Percentiles rank a stretch among this genome's conserved stretches.
These are phyloP conservation scores for Cadophora sp. DNA, from an alignment of 2,329 filamentous ascomycete genomes.

Conservation along the genomic window DNA sequence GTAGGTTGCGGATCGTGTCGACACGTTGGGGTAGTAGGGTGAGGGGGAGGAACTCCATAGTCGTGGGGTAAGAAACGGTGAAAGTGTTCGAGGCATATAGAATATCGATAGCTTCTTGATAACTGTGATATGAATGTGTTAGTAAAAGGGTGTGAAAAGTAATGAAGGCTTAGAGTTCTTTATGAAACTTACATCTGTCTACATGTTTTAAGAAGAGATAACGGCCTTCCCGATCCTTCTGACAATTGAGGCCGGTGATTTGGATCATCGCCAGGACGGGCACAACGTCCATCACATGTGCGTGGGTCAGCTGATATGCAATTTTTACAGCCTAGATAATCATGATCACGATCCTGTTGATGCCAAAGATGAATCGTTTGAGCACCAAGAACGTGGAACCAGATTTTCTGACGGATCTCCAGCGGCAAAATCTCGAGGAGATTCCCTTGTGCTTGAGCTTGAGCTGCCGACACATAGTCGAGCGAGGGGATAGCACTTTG, in stretches of 20 bases:
- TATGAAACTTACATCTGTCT: conserved; percentile 14
- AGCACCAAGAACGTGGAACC: conserved; percentile 3
- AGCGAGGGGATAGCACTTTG: conserved; percentile 7
- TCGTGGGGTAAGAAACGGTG: not conserved
- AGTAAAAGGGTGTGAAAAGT: conserved; percentile 6
- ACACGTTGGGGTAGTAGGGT: conserved; percentile 10
- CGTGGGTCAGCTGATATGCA: conserved; percentile 4
- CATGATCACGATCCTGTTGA: conserved; percentile 1
- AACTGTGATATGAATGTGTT: conserved; percentile 13
- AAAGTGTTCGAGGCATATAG: conserved; percentile 11
- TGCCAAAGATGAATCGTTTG: conserved; percentile 9
- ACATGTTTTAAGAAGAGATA: conserved; percentile 15
- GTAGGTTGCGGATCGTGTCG: conserved; percentile 7
- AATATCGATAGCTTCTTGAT: conserved; percentile 12
- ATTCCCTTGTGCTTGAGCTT: conserved; percentile 5
- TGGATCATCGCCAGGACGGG: conserved; percentile 3
- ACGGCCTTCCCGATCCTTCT: conserved; percentile 8
- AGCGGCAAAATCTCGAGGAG: conserved; percentile 8
- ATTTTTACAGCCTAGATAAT: conserved; percentile 9
- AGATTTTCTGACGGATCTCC: conserved; percentile 10
- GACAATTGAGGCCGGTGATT: conserved; percentile 7
- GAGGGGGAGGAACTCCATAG: conserved; percentile 7
- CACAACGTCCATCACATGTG: conserved; percentile 8
- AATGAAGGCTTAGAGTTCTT: not conserved
- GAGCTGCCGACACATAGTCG: conserved; percentile 6